Percentiles rank a stretch among this genome's conserved stretches.
phyloP scores from a whole-genome alignment of 1,139 yeast genomes.

The Chernovozyma aurita region DNA sequence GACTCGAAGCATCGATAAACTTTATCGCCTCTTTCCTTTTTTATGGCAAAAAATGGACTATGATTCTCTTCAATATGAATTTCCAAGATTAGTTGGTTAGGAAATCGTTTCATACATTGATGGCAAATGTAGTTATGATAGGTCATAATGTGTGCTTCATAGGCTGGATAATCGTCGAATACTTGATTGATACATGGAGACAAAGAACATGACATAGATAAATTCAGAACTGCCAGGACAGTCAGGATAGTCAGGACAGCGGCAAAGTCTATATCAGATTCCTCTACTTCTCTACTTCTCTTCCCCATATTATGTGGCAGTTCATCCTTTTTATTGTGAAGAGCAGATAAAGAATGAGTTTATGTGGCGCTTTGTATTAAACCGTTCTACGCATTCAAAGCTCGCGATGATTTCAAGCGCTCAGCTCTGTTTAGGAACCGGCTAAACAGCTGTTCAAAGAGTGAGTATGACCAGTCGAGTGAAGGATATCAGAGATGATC shows the following conservation, averaged over 20 bases:
- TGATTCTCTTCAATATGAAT: constrained; percentile 53
- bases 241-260: no score
- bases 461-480: constrained; percentile 1
- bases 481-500: background rate
- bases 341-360: no score
- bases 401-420: no score
- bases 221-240: no score
- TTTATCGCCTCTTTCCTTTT: constrained; percentile 33
- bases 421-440: no score
- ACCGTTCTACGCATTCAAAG: no score
- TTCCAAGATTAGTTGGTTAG: constrained; percentile 32
- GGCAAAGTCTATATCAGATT: no score
- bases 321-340: no score
- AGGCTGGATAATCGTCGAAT: constrained; percentile 17
- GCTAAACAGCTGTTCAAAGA: no score
- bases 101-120: constrained; percentile 40
- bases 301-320: no score
- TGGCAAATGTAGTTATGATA: constrained; percentile 30
- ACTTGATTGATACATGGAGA: constrained; percentile 10
- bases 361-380: no score
- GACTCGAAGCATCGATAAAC: constrained; percentile 37
- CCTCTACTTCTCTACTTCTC: no score
- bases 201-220: background rate
- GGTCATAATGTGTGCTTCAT: constrained; percentile 27
- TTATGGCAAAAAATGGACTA: constrained; percentile 41